These are phyloP conservation scores for Arthonia radiata DNA, from an alignment of 495 filamentous ascomycete genomes.

Conservation along the genomic window DNA sequence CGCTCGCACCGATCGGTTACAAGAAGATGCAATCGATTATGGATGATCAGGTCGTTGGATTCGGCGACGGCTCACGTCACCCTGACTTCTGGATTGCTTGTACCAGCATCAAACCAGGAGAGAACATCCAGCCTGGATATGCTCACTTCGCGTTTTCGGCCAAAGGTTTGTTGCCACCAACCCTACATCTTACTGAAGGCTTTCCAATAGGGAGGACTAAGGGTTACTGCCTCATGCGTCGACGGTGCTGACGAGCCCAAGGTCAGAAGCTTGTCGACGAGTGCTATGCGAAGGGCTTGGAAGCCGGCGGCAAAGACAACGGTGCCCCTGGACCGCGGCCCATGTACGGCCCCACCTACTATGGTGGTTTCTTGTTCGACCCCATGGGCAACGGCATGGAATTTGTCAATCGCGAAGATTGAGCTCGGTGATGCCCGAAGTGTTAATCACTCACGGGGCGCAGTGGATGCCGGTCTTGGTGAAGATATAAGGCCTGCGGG, in stretches of 20 bases:
- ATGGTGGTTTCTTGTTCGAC: slow-evolving; percentile 26
- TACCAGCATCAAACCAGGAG: no score
- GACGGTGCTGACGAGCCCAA: slow-evolving; percentile 3
- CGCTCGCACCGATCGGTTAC: no score
- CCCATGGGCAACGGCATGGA: slow-evolving; percentile 27
- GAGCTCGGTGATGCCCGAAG: no score
- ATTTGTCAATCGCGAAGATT: no score
- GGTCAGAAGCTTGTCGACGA: slow-evolving; percentile 15
- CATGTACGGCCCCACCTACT: slow-evolving; percentile 19
- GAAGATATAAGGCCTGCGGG: no score
- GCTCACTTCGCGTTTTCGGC: slow-evolving; percentile 9
- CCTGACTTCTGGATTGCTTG: slow-evolving; percentile 10
- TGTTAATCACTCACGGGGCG: no score
- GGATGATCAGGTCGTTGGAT: slow-evolving; percentile 6
- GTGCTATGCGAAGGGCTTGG: slow-evolving; percentile 18
- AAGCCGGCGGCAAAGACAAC: slow-evolving; percentile 22
- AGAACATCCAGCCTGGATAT: slow-evolving; percentile 2
- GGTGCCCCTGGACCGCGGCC: slow-evolving; percentile 20
- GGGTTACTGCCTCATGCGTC: slow-evolving; percentile 1
- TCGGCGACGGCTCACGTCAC: slow-evolving; percentile 3
- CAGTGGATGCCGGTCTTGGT: no score
- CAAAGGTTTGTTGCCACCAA: slow-evolving; percentile 6
- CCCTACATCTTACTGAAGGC: not conserved
- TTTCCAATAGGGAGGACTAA: not conserved
- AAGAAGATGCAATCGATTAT: no score